phyloP scores from a whole-genome alignment of 2,329 filamentous ascomycete species.

The Drechmeria coniospora region DNA sequence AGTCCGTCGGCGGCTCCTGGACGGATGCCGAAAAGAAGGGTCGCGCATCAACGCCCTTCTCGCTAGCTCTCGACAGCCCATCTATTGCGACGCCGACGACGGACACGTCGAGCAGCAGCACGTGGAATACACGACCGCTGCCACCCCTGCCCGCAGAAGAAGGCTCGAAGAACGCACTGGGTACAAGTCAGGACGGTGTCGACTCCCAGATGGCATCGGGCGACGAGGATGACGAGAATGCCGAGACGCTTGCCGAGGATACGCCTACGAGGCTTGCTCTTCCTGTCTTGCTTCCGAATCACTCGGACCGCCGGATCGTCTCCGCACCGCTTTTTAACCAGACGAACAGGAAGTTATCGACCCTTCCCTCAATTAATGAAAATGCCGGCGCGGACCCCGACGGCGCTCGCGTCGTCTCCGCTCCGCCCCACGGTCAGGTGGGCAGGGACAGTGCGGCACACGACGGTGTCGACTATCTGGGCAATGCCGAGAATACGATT shows the following conservation, averaged over 20 bases:
- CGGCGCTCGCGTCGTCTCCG: constrained; percentile 31
- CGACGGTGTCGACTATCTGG: constrained; percentile 27
- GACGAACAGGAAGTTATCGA: constrained; percentile 19
- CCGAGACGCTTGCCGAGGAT: constrained; percentile 9
- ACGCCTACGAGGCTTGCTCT: constrained; percentile 14
- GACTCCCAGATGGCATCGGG: constrained; percentile 11
- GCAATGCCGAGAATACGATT: constrained; percentile 34
- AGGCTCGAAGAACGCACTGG: constrained; percentile 7
- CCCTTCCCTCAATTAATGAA: constrained; percentile 35
- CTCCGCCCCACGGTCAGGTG: constrained; percentile 22
- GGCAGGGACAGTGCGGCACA: constrained; percentile 16
- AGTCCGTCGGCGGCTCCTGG: constrained; percentile 18
- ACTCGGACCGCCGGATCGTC: constrained; percentile 28
- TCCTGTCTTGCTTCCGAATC: constrained; percentile 15
- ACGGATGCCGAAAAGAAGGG: constrained; percentile 15
- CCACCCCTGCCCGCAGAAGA: constrained; percentile 29
- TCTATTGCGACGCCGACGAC: constrained; percentile 13
- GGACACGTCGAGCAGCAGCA: constrained; percentile 14
- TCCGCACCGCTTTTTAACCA: constrained; percentile 35
- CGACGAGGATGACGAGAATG: constrained; percentile 10
- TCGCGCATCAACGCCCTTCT: constrained; percentile 25
- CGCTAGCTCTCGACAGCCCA: constrained; percentile 22
- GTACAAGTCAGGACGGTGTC: constrained; percentile 6
- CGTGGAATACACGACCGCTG: constrained; percentile 34
- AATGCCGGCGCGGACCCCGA: constrained; percentile 14